These are phyloP conservation scores for Ceriops decandra DNA, from an alignment of 345 rosid species.

Conservation along the genomic window DNA sequence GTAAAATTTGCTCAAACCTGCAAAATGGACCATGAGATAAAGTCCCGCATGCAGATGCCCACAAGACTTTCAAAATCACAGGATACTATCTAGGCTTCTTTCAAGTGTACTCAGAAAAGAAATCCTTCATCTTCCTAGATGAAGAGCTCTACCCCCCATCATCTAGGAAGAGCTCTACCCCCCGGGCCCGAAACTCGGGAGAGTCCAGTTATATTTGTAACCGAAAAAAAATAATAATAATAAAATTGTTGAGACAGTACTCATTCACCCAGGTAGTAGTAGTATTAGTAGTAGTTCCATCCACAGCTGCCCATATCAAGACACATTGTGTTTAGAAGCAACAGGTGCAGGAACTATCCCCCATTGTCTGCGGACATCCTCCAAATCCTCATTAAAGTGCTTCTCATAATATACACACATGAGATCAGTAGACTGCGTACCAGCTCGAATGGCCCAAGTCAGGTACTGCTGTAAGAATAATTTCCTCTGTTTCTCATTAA, in stretches of 20 bases:
- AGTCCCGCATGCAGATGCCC: too few relatives aligned
- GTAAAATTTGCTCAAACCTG: too few relatives aligned
- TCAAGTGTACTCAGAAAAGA: too few relatives aligned
- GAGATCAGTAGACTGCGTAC: slow-evolving; percentile 54
- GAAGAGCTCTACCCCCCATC: too few relatives aligned
- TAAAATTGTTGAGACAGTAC: neutral
- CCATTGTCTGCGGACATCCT: slow-evolving; percentile 57
- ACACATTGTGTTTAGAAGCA: slow-evolving; percentile 21
- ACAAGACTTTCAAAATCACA: too few relatives aligned
- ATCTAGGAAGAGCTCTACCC: too few relatives aligned
- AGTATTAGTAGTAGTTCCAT: neutral
- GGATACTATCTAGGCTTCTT: too few relatives aligned
- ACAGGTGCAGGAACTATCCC: slow-evolving; percentile 57
- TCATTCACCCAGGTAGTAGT: neutral
- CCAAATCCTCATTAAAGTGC: slow-evolving; percentile 70
- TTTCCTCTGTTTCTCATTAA: slow-evolving; percentile 56
- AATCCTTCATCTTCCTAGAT: too few relatives aligned
- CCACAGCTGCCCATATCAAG: neutral
- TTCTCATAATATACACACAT: slow-evolving; percentile 62
- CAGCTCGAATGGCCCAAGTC: slow-evolving; percentile 68
- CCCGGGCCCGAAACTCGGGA: too few relatives aligned
- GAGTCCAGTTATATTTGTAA: too few relatives aligned
- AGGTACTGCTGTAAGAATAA: slow-evolving; percentile 59
- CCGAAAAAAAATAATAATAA: too few relatives aligned
- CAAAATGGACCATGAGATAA: too few relatives aligned